Evolutionary conservation across 1,139 yeast genomes (phyloP), one percentile per base, ranked within the genome.

Genomic region (Suhomyces bribrorum): DNA sequence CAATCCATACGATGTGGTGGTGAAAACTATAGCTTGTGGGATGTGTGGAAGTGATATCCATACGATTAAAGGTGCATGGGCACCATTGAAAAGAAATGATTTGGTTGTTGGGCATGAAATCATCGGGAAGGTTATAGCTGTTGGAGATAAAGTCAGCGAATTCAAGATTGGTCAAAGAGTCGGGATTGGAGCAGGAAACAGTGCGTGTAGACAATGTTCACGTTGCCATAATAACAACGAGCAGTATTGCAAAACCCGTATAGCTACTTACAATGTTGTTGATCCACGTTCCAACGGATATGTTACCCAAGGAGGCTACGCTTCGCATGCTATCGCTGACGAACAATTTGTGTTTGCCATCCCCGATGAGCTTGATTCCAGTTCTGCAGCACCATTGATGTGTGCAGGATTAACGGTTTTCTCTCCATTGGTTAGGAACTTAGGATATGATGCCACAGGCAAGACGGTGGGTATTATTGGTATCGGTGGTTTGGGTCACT

Each of bases 401-500:
- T 75, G 81, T 60, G 80, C 76, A 47, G 79, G 80, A 16, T 56
- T 73, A 46, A 75, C 81, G 4, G 77, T 71, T 13, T 77, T 61
- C 56, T 72, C 80, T 5, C 81, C 81, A 32, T 62, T 76, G 47
- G 63, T 68, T 36, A 61, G 78, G 53, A 68, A 67, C 45, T 28
- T 37, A 12, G 46, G 48, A 20, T 51, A 59, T 41, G 73, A 66
- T 41, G 56, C 64, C 8, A 69, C 73, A 39, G 69, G 73, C 32
- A 60, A 60, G 37, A 67, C 62, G 34, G 80, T 79, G 36, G 83
- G 78, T 41, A 62, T 79, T 47, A 63, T 76, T 44, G 83, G 84
- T 45, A 65, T 79, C 44, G 84, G 84, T 48, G 83, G 83, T 31
- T 62, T 79, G 46, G 84, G 84, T 27, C 82, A 77, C 59, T 70